Conservation (phyloP, 805 yeast species). For the Starmerella tilneyi region DNA sequence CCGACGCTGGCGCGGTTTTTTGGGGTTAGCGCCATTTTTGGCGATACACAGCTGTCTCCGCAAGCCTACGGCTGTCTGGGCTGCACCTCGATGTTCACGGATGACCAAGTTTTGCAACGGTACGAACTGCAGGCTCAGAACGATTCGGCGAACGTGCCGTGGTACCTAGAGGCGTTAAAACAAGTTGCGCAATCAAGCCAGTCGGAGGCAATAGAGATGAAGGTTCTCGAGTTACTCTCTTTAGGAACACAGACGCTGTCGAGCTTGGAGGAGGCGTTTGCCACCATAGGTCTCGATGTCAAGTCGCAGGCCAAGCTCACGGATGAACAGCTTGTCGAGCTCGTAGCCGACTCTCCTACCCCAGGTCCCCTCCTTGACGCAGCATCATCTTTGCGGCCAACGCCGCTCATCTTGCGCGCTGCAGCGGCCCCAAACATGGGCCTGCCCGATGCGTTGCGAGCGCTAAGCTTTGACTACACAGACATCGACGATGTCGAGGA, state of each 20-base stretch:
- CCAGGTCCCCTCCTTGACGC: slow-evolving; percentile 8
- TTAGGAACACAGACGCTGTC: slow-evolving; percentile 45
- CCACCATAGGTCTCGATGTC: slow-evolving; percentile 29
- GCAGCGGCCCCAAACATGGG: slow-evolving; percentile 1
- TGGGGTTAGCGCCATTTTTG: background rate
- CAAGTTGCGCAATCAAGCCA: slow-evolving; percentile 42
- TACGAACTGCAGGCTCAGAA: slow-evolving; percentile 36
- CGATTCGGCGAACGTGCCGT: slow-evolving; percentile 40
- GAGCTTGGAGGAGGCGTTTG: slow-evolving; percentile 38
- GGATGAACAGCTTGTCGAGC: slow-evolving; percentile 19
- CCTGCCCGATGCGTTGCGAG: slow-evolving; percentile 1
- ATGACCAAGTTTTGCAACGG: slow-evolving; percentile 39
- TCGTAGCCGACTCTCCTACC: slow-evolving; percentile 3
- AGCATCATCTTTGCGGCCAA: slow-evolving; percentile 6
- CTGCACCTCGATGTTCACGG: slow-evolving; percentile 28
- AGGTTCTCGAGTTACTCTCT: slow-evolving; percentile 40
- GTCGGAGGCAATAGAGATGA: slow-evolving; percentile 38
- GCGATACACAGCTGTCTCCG: slow-evolving; percentile 9
- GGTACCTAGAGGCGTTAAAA: slow-evolving; percentile 49
- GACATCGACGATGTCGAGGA: background rate
- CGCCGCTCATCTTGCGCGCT: slow-evolving; percentile 2
- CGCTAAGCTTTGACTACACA: background rate
- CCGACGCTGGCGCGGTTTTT: slow-evolving; percentile 10
- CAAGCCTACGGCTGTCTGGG: slow-evolving; percentile 24
- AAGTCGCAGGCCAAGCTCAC: slow-evolving; percentile 12